Base-by-base conservation (phyloP, 1,139 yeast genomes). In the Candida tetrigidarum region DNA sequence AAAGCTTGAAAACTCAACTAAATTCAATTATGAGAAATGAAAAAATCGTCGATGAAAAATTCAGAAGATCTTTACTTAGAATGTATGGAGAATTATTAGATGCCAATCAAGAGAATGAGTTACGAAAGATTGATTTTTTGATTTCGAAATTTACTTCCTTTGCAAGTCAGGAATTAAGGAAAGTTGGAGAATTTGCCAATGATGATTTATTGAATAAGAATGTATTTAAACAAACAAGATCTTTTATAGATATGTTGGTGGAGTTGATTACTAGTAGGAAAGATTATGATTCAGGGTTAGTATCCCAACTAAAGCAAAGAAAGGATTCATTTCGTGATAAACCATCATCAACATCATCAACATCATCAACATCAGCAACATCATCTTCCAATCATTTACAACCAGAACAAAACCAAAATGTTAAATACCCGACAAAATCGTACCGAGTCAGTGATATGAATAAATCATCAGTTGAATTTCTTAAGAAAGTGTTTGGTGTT, bases 71-170 rank as follows among this genome's bases (percentile, higher is more conserved):
- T 12, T 70, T 84, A 35, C 62, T 86, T 26, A 73, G 88, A 32
- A 74, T 85, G 49, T 85, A 85, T 57, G 82, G 84, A 45, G 84
- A 83, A 42, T 56, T 83, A 19, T 64, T 85, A 35, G 81, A 79
- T 40, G 83, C 87, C 0, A 45, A 52, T 2, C 69, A 70, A 41
- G 68, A 74, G 49, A 54, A 60, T 15, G 80, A 76, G 20, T 52
- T 71, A 34, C 50, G 65, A 35, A 60, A 74, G 18, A 70, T 75
- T 46, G 92, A 85, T 52, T 86, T 82, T 46, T 66, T 87, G 42
- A 77, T 87, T 7, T 78, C 84, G 70, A 73, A 78, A 59, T 88
- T 86, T 59, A 79, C 85, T 16, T 75, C 84, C 19, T 74, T 80
- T 47, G 83, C 88, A 7, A 81, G 82, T 46, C 84, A 81, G 52